Base-by-base conservation (phyloP, 345 rosid species). In the Salix udensis region DNA sequence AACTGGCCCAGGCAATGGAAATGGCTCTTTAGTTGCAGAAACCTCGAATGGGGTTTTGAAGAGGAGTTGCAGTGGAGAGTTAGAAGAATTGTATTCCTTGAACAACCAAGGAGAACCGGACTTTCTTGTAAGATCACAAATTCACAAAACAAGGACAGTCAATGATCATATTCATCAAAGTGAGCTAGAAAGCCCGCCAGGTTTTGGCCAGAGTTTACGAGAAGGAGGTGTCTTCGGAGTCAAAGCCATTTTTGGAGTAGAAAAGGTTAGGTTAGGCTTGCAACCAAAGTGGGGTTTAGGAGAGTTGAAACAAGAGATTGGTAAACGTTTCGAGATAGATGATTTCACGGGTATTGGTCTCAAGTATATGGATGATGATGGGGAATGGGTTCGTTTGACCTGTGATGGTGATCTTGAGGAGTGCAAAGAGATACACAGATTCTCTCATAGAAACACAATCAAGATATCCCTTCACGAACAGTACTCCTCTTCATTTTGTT, bases 221-320 rank as follows among this genome's bases (percentile, higher is more conserved):
- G 79, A 68, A 3, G 50, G 61, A 50, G 80, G 82, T 12, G 13
- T 75, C 40, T 83, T 77, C 26, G 82, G 87, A 87, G 87, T 93
- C 50, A 93, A 95, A 84, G 97, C 90, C n/a, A 78, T 80, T 26
- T 84, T 79, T 8, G 92, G 96, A 69, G 97, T 83, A 64, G 92
- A 87, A 65, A 95, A 76, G 62, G 69, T 74, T 23, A 37, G 74
- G 28, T 79, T 83, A 70, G 66, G 82, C 72, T 62, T 82, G 82
- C 80, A 68, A 62, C 82, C 77, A 9, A 76, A 53, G 37, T 82
- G 82, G 82, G 61, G 68, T 46, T 78, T 82, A 70, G 71, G 34
- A 55, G 79, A 78, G 26, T 40, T 82, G 70, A 79, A 71, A 23
- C 79, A 39, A 23, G 82, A 82, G 77, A 60, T 78, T 36, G 74